A percentile compares a stretch with the other conserved stretches of the same genome.
Conservation (phyloP, 1,139 yeast genomes). For the Entelexis paramagnoliae region DNA sequence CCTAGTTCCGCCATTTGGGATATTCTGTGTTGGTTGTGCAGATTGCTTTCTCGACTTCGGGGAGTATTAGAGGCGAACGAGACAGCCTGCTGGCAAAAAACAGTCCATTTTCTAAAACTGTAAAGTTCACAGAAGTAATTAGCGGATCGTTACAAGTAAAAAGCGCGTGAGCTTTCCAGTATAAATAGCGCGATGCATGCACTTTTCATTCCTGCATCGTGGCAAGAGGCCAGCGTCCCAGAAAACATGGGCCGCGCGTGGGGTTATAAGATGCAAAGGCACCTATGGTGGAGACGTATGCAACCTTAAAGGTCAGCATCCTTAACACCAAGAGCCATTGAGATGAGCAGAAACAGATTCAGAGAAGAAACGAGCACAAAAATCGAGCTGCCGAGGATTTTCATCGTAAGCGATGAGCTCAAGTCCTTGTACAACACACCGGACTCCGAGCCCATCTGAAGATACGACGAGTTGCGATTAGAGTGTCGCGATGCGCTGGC, state of each 20-base stretch:
- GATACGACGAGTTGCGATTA: neutral
- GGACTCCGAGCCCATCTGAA: slow-evolving; percentile 19
- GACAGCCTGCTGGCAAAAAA: too few relatives aligned
- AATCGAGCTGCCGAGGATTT: slow-evolving; percentile 46
- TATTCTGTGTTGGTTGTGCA: too few relatives aligned
- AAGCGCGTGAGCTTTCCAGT: neutral
- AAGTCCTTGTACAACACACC: slow-evolving; percentile 38
- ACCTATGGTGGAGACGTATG: neutral
- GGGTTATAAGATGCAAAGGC: neutral
- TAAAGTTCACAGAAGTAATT: neutral
- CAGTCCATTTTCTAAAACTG: too few relatives aligned
- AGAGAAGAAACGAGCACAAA: slow-evolving; percentile 65
- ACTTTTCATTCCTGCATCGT: neutral
- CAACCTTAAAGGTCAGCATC: slow-evolving; percentile 15
- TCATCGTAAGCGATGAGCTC: slow-evolving; percentile 55
- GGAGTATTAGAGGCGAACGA: too few relatives aligned
- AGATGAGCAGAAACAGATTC: slow-evolving; percentile 57
- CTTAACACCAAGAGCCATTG: slow-evolving; percentile 39
- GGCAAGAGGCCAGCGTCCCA: neutral
- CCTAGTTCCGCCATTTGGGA: too few relatives aligned
- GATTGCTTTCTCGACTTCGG: too few relatives aligned
- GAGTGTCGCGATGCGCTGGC: neutral
- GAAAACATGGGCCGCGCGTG: neutral
- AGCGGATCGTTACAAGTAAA: neutral
- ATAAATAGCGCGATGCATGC: slow-evolving; percentile 7